Evolutionary conservation across 1,284 basidiomycete species (phyloP).

Genomic region (Cryptococcus sp.): DNA sequence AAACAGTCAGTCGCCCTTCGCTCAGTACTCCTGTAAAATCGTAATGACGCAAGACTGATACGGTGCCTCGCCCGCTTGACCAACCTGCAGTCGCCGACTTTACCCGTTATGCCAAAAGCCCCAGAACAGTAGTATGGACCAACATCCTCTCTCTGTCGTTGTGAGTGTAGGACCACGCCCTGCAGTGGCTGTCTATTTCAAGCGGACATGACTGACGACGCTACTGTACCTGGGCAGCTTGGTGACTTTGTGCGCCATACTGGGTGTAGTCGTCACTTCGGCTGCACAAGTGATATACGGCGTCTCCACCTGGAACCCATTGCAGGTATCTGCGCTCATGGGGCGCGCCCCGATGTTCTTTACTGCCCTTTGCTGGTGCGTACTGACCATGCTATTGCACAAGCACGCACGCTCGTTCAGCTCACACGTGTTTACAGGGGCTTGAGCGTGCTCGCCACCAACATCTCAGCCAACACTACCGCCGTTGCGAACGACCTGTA

Average conservation of each 20-base stretch:
- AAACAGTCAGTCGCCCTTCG: constrained; percentile 7
- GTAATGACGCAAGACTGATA: too few relatives aligned
- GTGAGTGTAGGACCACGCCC: too few relatives aligned
- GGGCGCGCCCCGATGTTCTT: constrained; percentile 7
- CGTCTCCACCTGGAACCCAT: constrained; percentile 9
- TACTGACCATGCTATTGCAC: too few relatives aligned
- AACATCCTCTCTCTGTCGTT: constrained; percentile 12
- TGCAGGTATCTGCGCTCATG: constrained; percentile 8
- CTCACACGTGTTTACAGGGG: not conserved
- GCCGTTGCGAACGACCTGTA: constrained; percentile 7
- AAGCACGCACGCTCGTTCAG: too few relatives aligned
- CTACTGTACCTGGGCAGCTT: too few relatives aligned
- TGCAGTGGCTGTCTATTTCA: too few relatives aligned
- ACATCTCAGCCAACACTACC: constrained; percentile 11
- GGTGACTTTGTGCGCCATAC: constrained; percentile 1
- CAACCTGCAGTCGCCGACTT: constrained; percentile 14
- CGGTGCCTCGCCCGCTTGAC: too few relatives aligned
- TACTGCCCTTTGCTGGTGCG: constrained; percentile 2
- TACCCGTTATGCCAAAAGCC: constrained; percentile 14
- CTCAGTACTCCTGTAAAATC: too few relatives aligned
- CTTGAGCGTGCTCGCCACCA: constrained; percentile 6
- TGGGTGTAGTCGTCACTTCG: constrained; percentile 4
- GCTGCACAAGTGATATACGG: constrained; percentile 10
- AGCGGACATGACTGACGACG: too few relatives aligned
- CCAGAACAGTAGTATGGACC: constrained; percentile 13